Evolutionary conservation across 352 stramenopile genomes (phyloP), one percentile per base, ranked within the genome.

Genomic region (Pythium dissimile): DNA sequence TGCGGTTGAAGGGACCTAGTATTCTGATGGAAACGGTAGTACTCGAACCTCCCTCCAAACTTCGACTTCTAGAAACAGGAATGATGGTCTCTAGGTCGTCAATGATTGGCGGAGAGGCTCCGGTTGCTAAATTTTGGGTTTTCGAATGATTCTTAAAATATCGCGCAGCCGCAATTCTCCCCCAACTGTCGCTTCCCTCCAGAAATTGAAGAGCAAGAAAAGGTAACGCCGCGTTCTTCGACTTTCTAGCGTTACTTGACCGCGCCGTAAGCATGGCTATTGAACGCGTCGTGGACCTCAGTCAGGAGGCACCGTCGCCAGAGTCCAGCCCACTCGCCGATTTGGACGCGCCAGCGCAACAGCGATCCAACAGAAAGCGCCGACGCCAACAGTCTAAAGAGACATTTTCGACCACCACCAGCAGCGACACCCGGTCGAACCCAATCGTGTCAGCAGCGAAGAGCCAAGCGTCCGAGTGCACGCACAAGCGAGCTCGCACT

Each of bases 61-160:
- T 28, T 37, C 32, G 46, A 41, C 21, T 54, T 62, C 43, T 62
- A 50, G 54, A 62, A 48, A 12, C 5, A 10, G 56, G 59, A 66
- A 23, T 61, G 51, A 44, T 60, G 49, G 51, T 62, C 20, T 15
- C 4, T 50, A 12, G 21, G 7, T 10, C 13, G 5, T 3, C 0
- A 31, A 47, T 3, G 15, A 44, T 46, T 52, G 28, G 43, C 20
- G 4, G 12, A 35, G 16, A 24, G 9, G 20, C 2, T 15, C 5
- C 38, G 12, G 32, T 57, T 64, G 39, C 31, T 54, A 43, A 59
- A 42, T 52, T 60, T 66, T 59, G 16, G 18, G 2, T 21, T 52
- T 21, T 52, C 8, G 4, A n/a, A 7, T 43, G 32, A 31, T 59
- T 65, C 58, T 42, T 39, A 53, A 61, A 61, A 61, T 66, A 56